These are phyloP conservation scores for Neonothopanus nambi DNA, from an alignment of 1,284 basidiomycete species.

Conservation along the genomic window DNA sequence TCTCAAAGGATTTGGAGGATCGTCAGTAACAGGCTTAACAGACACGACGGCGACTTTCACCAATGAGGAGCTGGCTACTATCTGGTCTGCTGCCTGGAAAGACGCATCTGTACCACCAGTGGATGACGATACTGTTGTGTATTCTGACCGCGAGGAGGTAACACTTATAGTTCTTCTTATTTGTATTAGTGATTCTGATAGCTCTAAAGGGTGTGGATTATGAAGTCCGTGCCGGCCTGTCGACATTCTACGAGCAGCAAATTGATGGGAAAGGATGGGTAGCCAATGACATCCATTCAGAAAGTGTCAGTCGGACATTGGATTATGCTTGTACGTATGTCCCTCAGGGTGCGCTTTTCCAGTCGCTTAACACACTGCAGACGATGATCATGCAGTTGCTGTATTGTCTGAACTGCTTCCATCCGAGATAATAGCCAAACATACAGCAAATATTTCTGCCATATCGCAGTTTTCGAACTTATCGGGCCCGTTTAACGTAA, in stretches of 20 bases:
- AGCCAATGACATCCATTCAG: constrained; percentile 77
- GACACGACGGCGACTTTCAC: constrained; percentile 5
- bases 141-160: constrained; percentile 75
- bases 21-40: constrained; percentile 44
- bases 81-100: constrained; percentile 78
- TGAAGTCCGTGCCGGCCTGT: constrained; percentile 79
- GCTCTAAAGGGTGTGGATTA: constrained; percentile 69
- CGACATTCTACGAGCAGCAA: constrained; percentile 53
- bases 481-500: constrained; percentile 46
- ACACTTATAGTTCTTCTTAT: neutral
- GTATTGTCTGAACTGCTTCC: constrained; percentile 47
- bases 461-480: neutral
- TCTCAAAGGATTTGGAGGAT: constrained; percentile 55
- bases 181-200: constrained; percentile 1
- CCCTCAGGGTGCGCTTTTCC: neutral
- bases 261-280: constrained; percentile 67
- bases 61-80: constrained; percentile 51
- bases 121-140: constrained; percentile 57
- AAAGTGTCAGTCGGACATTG: constrained; percentile 74
- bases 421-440: neutral
- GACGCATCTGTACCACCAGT: constrained; percentile 71
- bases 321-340: constrained; percentile 69
- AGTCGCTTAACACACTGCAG: constrained; percentile 35
- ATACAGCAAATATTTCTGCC: neutral
- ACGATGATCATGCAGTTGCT: constrained; percentile 77